phyloP scores from a whole-genome alignment of 257 asterid genomes.

The Prunella vulgaris region DNA sequence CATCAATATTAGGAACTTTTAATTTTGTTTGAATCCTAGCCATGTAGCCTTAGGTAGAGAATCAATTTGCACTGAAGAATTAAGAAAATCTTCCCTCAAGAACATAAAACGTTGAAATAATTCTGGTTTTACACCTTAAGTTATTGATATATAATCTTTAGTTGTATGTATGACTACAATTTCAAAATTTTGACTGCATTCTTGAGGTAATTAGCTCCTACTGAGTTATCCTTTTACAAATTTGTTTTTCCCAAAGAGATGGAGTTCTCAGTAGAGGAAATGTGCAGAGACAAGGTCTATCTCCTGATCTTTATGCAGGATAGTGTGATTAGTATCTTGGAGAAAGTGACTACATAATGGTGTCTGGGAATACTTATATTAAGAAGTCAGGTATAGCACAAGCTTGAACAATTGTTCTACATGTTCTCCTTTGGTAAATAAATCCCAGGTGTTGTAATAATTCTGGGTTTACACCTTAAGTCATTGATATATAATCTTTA shows the following conservation, averaged over 20 bases:
- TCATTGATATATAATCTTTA: background rate
- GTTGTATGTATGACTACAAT: background rate
- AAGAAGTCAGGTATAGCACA: slow-evolving; percentile 66
- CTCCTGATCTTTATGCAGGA: background rate
- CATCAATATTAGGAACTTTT: background rate
- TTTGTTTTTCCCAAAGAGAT: background rate
- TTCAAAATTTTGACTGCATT: background rate
- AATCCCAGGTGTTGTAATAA: too few relatives aligned
- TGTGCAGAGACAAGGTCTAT: too few relatives aligned
- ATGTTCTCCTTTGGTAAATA: too few relatives aligned
- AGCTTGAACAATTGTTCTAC: background rate
- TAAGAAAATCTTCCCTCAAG: background rate
- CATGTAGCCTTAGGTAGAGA: background rate
- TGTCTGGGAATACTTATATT: slow-evolving; percentile 69
- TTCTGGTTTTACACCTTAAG: background rate
- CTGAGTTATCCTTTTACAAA: background rate
- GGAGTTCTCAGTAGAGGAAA: background rate
- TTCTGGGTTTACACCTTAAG: background rate
- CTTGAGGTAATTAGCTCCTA: background rate
- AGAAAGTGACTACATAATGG: slow-evolving; percentile 78
- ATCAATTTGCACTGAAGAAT: background rate
- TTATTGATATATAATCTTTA: background rate
- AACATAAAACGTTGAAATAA: background rate
- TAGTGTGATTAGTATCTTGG: slow-evolving; percentile 30
- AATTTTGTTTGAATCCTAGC: background rate